A percentile compares a stretch with the other conserved stretches of the same genome.
Evolutionary conservation across 805 yeast species (phyloP).

Genomic region (Kodamaea leandrae): DNA sequence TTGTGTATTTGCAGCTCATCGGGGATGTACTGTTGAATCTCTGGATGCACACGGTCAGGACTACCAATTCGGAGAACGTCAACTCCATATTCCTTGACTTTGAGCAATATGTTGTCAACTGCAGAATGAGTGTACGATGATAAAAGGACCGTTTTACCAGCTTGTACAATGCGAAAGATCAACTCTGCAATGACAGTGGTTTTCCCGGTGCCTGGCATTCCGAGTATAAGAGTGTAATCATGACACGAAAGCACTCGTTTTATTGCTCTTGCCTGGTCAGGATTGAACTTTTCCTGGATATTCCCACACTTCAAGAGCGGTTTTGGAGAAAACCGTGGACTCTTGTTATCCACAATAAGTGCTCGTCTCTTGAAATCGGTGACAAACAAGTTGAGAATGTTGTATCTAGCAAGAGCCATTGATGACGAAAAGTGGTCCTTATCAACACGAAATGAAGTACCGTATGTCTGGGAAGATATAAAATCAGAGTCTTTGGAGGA

Average conservation of each 20-base stretch:
- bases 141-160: constrained; percentile 66
- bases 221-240: constrained; percentile 80
- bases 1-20: constrained; percentile 31
- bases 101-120: constrained; percentile 85
- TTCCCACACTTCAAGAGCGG: constrained; percentile 14
- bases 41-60: constrained; percentile 57
- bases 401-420: constrained; percentile 72
- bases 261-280: constrained; percentile 71
- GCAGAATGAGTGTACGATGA: constrained; percentile 95
- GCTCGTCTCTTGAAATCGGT: constrained; percentile 44
- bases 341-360: constrained; percentile 51
- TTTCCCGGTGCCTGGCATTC: constrained; percentile 99
- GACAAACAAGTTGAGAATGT: constrained; percentile 65
- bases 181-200: constrained; percentile 85
- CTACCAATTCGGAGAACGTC: constrained; percentile 69
- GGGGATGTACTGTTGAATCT: constrained; percentile 53
- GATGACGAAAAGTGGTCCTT: constrained; percentile 76
- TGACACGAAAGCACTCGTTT: constrained; percentile 58
- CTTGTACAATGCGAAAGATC: constrained; percentile 56
- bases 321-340: constrained; percentile 40
- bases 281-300: constrained; percentile 35
- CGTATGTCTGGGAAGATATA: constrained; percentile 9
- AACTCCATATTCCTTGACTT: constrained; percentile 44
- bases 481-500: constrained; percentile 6
- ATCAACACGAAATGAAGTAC: constrained; percentile 60